Conservation (phyloP, 768 basidiomycete genomes). For the Suillus weaverae region DNA sequence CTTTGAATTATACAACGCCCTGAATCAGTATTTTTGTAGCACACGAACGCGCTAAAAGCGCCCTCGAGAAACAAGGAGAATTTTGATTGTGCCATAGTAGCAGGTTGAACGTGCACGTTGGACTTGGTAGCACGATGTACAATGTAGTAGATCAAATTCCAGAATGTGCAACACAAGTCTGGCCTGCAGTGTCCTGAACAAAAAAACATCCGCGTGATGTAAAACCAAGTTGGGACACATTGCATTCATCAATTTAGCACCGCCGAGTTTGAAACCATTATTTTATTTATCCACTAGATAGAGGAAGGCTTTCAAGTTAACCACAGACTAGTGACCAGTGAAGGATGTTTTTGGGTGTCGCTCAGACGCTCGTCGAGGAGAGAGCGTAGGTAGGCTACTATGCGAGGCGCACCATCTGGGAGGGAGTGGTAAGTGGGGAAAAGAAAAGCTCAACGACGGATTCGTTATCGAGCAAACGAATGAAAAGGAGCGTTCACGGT, state of each 20-base stretch:
- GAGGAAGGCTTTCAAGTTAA: not conserved
- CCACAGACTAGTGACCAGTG: too few relatives aligned
- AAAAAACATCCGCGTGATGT: not conserved
- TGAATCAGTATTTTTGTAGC: conserved; percentile 17
- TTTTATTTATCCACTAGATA: not conserved
- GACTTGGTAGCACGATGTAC: not conserved
- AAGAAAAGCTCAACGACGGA: too few relatives aligned
- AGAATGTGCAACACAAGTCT: not conserved
- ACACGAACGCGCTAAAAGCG: conserved; percentile 6
- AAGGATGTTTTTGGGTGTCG: too few relatives aligned
- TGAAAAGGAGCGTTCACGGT: too few relatives aligned
- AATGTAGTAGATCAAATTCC: not conserved
- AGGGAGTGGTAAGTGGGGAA: too few relatives aligned
- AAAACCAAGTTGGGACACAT: not conserved
- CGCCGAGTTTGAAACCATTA: not conserved
- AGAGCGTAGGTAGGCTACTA: too few relatives aligned
- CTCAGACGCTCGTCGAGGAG: too few relatives aligned
- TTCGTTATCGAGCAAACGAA: too few relatives aligned
- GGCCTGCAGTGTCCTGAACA: not conserved
- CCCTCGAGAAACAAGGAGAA: conserved; percentile 16
- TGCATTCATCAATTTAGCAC: not conserved
- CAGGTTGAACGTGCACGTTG: not conserved
- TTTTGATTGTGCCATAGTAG: conserved; percentile 15
- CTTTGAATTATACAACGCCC: too few relatives aligned
- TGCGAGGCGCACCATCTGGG: too few relatives aligned